Evolutionary conservation across 75 land plant species (phyloP), one percentile per base, ranked within the genome.

Genomic region (Sequoiadendron giganteum): DNA sequence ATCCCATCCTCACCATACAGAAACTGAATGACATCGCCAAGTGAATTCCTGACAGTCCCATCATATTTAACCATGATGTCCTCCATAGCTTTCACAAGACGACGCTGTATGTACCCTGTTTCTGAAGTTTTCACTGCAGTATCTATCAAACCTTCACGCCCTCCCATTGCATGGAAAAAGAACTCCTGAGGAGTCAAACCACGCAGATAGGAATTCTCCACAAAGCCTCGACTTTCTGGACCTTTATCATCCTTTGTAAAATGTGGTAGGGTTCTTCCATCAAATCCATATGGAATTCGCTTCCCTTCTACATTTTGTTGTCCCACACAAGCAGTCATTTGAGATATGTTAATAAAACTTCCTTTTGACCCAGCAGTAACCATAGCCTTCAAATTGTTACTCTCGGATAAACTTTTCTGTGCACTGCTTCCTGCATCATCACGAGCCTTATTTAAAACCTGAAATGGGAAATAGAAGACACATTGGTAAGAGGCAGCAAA

Each of bases 271-370:
- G 98, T 98, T 42, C 97, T 93, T 85, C 91, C 97, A 86, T 92
- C 92, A 86, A 98, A 96, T 0, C 99, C 99, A 90, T 87, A 98
- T 28, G 99, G 99, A 79, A 98, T 98, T 32, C 99, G 97, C 86
- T 97, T 97, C 0, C 99, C 99, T 85, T 98, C 99, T 30, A 98
- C 99, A 88, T 98, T 98, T 86, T 98, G 99, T 89, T 98, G 99
- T 18, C 99, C 99, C 90, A 98, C 99, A 96, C 99, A 98, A 86
- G 99, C 99, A 93, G 96, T 96, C 99, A 98, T 98, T 90, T 98
- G 99, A 2, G 99, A 98, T 55, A 98, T 97, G 88, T 98, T 98
- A 86, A 98, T 98, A 77, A 98, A 98, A 91, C 97, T 94, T 49
- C 99, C 99, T 89, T 98, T 98, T 18, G 99, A 98, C 75, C 99